phyloP scores from a whole-genome alignment of 2,329 filamentous ascomycete species.

The Epichloe aotearoae region DNA sequence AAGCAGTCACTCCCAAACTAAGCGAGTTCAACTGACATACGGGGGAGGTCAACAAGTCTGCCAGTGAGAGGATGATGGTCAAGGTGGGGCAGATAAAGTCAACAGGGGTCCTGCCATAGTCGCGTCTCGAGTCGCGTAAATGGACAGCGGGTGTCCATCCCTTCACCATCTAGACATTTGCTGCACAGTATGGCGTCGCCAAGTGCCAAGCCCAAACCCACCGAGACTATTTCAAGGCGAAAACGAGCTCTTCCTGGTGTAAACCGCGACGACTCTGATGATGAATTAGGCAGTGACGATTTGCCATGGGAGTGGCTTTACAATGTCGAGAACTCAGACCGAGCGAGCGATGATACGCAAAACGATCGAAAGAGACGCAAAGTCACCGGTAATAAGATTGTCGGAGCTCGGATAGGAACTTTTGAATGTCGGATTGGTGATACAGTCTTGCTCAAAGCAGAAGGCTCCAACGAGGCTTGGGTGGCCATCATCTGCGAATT shows the following conservation, averaged over 20 bases:
- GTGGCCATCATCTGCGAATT: conserved; percentile 82
- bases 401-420: conserved; percentile 69
- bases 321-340: conserved; percentile 20
- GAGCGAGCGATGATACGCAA: conserved; percentile 13
- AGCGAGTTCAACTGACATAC: no score
- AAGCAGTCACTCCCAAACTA: no score
- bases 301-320: conserved; percentile 74
- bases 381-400: conserved; percentile 37
- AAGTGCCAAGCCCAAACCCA: conserved; percentile 7
- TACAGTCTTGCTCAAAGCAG: conserved; percentile 73
- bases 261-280: conserved; percentile 68
- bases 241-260: conserved; percentile 35
- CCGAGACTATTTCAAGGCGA: conserved; percentile 10
- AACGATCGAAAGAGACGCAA: conserved; percentile 24
- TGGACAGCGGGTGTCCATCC: not conserved
- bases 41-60: no score
- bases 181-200: conserved; percentile 13
- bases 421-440: conserved; percentile 78
- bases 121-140: conserved; percentile 21
- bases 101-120: conserved; percentile 4
- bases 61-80: not conserved
- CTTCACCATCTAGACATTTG: conserved; percentile 1
- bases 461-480: conserved; percentile 80
- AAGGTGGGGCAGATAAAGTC: not conserved
- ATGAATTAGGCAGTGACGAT: conserved; percentile 66